A percentile compares a stretch with the other conserved stretches of the same genome.
Evolutionary conservation across 2,329 filamentous ascomycete genomes (phyloP).

Genomic region (Periconia digitata): DNA sequence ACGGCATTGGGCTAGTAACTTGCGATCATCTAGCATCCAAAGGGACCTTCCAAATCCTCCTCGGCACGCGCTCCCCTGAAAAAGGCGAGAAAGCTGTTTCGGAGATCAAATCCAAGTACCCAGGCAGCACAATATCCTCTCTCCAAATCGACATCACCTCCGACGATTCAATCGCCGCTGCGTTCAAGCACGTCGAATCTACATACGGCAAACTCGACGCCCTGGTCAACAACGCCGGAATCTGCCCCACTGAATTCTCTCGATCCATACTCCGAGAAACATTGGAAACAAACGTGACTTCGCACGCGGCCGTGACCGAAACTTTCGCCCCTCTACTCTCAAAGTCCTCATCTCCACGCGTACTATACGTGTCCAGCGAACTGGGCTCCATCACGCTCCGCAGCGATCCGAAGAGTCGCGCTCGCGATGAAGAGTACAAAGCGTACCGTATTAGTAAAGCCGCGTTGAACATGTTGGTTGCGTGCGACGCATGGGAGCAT

Average conservation of each 20-base stretch:
- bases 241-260: background rate
- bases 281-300: constrained; percentile 44
- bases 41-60: constrained; percentile 37
- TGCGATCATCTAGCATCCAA: constrained; percentile 29
- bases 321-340: constrained; percentile 32
- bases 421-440: constrained; percentile 8
- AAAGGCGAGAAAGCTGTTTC: constrained; percentile 36
- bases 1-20: constrained; percentile 41
- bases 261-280: constrained; percentile 22
- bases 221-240: constrained; percentile 81
- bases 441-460: constrained; percentile 41
- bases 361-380: constrained; percentile 41
- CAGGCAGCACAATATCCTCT: constrained; percentile 32
- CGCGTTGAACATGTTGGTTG: constrained; percentile 40
- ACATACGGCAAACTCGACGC: constrained; percentile 63
- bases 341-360: constrained; percentile 9
- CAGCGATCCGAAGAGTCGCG: constrained; percentile 10
- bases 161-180: constrained; percentile 37
- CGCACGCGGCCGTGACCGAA: constrained; percentile 35
- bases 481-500: constrained; percentile 43
- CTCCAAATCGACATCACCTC: constrained; percentile 41
- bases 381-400: constrained; percentile 35
- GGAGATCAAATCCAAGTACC: constrained; percentile 25
- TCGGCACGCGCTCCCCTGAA: constrained; percentile 32
- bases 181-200: constrained; percentile 34